Evolutionary conservation across 352 stramenopile species (phyloP), one percentile per base, ranked within the genome.

Genomic region (Globisporangium cystogenes): DNA sequence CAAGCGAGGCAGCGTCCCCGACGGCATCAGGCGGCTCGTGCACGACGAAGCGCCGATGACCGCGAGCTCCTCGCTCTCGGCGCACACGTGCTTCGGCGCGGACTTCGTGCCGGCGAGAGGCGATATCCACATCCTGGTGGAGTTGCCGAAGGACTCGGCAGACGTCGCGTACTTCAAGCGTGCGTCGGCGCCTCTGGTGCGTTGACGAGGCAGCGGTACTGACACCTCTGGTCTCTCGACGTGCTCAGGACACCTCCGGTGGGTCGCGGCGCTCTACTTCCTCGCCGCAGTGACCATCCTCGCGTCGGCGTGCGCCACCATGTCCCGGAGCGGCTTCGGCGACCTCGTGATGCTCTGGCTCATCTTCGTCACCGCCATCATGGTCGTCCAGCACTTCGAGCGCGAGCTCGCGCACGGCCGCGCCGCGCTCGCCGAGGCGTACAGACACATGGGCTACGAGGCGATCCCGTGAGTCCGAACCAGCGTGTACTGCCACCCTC

Each of bases 281-380:
- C 20, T 26, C 27, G 8, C 44, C 4, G 24, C 7, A 7, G 4
- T 33, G 18, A 16, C 39, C 24, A 21, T 49, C 24, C 7, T 23
- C 7, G 44, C 16, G 24, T 26, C 29, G 18, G 44, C 44, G 16
- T 21, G 23, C 7, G 7, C 16, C 23, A 49, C 29, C 16, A 21
- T 49, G 5, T 24, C 16, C 3, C 10, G 15, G 20, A 49, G 29
- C 26, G 44, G 44, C 21, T 24, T 35, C 24, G 11, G 44, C 26
- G 44, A 36, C 43, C 15, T 49, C 24, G 43, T 31, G 24, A 49
- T 45, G 40, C 40, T 45, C n/a, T 45, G 40, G 40, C 40, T 45
- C 8, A 45, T 45, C 40, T 45, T 45, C 40, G 40, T 45, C 40
- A 45, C 40, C 7, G n/a, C 40, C 3, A 20, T 45, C 40, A n/a